A percentile compares a stretch with the other conserved stretches of the same genome.
Conservation (phyloP, 1,284 basidiomycete genomes). For the Ganoderma sp. region DNA sequence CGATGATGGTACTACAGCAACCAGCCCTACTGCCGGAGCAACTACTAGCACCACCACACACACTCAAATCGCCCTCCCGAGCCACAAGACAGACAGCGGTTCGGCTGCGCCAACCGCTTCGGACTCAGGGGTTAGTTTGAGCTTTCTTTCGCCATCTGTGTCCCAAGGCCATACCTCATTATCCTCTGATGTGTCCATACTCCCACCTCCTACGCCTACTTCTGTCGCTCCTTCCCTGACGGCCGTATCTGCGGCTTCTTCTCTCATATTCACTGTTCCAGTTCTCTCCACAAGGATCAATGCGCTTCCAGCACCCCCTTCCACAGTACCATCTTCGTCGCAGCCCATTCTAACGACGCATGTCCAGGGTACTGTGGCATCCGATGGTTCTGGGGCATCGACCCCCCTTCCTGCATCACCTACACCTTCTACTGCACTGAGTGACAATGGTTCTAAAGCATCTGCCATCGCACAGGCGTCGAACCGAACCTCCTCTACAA, state of each 20-base stretch:
- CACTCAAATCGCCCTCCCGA: constrained; percentile 8
- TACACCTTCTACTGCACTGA: constrained; percentile 11
- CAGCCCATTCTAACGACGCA: constrained; percentile 22
- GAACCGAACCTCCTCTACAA: constrained; percentile 33
- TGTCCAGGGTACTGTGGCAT: constrained; percentile 20
- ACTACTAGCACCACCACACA: not conserved
- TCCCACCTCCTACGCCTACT: constrained; percentile 18
- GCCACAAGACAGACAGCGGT: not conserved
- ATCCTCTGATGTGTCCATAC: constrained; percentile 23
- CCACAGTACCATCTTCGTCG: constrained; percentile 19
- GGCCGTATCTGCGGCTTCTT: not conserved
- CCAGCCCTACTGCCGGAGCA: not conserved
- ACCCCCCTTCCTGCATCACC: not conserved
- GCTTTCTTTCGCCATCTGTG: constrained; percentile 23
- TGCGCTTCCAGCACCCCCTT: constrained; percentile 8
- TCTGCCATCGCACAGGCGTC: constrained; percentile 30
- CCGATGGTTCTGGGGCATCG: constrained; percentile 1
- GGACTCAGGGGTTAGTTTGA: constrained; percentile 30
- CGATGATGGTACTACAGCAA: not conserved
- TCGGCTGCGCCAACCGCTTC: not conserved
- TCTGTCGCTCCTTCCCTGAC: constrained; percentile 13
- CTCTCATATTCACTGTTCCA: not conserved
- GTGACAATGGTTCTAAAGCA: constrained; percentile 23
- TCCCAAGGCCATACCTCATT: constrained; percentile 25
- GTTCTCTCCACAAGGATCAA: not conserved